A percentile compares a stretch with the other conserved stretches of the same genome.
These are phyloP conservation scores for Acer negundo DNA, from an alignment of 345 rosid genomes.

Conservation along the genomic window DNA sequence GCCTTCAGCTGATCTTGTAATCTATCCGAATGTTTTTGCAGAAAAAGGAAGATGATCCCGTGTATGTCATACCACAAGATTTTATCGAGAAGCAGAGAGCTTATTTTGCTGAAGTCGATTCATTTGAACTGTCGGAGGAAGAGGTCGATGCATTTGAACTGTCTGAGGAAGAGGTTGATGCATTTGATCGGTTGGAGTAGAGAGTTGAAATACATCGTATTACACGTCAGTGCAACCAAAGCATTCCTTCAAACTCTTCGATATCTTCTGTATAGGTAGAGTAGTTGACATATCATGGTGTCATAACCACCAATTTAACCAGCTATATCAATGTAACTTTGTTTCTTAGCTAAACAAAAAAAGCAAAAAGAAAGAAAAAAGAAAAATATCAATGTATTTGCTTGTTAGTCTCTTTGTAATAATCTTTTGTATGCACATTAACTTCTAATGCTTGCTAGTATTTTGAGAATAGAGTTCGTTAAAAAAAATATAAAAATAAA, in stretches of 20 bases:
- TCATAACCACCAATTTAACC: constrained; percentile 9
- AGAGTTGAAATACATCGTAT: constrained; percentile 13
- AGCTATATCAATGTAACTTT: neutral
- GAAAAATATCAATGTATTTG: neutral
- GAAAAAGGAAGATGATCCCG: constrained; percentile 39
- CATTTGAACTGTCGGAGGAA: constrained; percentile 69
- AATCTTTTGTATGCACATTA: neutral
- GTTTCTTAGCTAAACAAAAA: neutral
- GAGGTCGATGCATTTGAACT: constrained; percentile 59
- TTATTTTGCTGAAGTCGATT: constrained; percentile 76
- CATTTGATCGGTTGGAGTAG: constrained; percentile 47
- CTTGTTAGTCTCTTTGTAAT: neutral
- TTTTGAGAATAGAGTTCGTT: neutral
- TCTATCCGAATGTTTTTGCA: constrained; percentile 25
- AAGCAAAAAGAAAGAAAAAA: neutral
- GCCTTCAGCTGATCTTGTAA: neutral
- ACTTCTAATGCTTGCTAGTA: neutral
- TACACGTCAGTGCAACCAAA: neutral
- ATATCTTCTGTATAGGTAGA: constrained; percentile 23
- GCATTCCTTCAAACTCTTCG: neutral
- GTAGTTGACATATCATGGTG: neutral
- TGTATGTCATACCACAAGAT: constrained; percentile 37
- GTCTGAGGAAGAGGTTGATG: constrained; percentile 61
- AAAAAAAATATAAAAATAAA: no score
- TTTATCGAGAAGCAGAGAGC: constrained; percentile 64